Percentiles rank a stretch among this genome's conserved stretches.
Conservation (phyloP, 306 rosid genomes). For the Cercis canadensis region DNA sequence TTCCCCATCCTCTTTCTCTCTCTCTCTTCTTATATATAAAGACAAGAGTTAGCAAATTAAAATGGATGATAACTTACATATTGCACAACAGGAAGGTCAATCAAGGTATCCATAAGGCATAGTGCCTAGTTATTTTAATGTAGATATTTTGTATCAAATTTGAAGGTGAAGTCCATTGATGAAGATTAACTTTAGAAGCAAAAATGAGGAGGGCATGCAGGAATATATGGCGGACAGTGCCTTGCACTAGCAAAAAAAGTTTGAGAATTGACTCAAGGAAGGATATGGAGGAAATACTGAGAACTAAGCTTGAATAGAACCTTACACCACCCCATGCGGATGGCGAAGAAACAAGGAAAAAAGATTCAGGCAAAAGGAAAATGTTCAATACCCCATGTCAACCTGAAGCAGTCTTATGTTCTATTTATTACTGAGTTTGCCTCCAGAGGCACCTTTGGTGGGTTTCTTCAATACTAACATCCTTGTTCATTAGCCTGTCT, state of each 20-base stretch:
- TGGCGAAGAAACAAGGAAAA: slow-evolving; percentile 54
- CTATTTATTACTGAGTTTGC: slow-evolving; percentile 58
- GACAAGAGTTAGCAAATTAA: slow-evolving; percentile 27
- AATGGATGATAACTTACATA: slow-evolving; percentile 20
- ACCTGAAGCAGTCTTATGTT: slow-evolving; percentile 57
- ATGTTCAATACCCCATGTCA: slow-evolving; percentile 56
- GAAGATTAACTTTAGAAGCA: slow-evolving; percentile 1
- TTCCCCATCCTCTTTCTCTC: not conserved
- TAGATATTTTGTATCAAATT: not conserved
- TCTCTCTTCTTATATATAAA: slow-evolving; percentile 19
- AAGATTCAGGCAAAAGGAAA: slow-evolving; percentile 45
- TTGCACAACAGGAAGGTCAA: slow-evolving; percentile 27
- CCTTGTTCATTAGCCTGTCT: slow-evolving; percentile 6
- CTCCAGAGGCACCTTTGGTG: slow-evolving; percentile 60
- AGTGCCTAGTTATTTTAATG: not conserved
- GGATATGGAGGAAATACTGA: slow-evolving; percentile 62
- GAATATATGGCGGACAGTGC: slow-evolving; percentile 63
- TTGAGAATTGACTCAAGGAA: slow-evolving; percentile 56
- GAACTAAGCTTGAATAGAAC: slow-evolving; percentile 55
- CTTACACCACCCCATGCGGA: slow-evolving; percentile 44
- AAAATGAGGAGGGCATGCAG: slow-evolving; percentile 67
- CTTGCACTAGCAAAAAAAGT: slow-evolving; percentile 59
- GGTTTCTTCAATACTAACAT: slow-evolving; percentile 55
- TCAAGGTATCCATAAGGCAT: slow-evolving; percentile 27
- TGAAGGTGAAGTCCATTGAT: slow-evolving; percentile 11